Evolutionary conservation across 345 rosid genomes (phyloP).

Genomic region (Eucalyptus curtisii): DNA sequence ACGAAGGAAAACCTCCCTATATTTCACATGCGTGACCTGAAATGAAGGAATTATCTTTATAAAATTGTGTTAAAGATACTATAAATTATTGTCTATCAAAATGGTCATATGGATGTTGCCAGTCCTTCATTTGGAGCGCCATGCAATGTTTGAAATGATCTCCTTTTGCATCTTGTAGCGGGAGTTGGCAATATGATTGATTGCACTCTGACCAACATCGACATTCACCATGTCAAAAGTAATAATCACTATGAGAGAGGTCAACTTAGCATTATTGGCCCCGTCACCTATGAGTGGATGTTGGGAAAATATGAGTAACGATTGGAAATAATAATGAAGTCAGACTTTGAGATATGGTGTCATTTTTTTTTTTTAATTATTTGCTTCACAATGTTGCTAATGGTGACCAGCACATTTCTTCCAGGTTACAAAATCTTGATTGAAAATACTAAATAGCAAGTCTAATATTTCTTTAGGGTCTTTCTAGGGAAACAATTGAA

Average conservation of each 20-base stretch:
- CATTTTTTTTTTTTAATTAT: rapidly evolving
- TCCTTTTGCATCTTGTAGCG: background rate
- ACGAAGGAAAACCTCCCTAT: background rate
- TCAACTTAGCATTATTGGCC: background rate
- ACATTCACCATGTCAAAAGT: background rate
- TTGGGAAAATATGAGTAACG: too few relatives aligned
- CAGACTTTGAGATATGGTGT: too few relatives aligned
- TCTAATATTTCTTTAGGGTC: too few relatives aligned
- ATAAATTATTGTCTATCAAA: background rate
- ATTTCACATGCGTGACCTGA: background rate
- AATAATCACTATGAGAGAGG: background rate
- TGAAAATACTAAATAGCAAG: too few relatives aligned
- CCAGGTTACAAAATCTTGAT: too few relatives aligned
- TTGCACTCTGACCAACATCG: background rate
- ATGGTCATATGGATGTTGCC: background rate
- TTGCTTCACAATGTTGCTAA: too few relatives aligned
- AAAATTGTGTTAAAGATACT: background rate
- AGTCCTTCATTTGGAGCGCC: background rate
- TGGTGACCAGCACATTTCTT: too few relatives aligned
- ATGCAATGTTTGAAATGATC: background rate
- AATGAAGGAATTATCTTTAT: background rate
- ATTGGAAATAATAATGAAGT: too few relatives aligned
- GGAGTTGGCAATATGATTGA: background rate
- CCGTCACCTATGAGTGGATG: background rate
- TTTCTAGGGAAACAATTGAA: too few relatives aligned